Evolutionary conservation across 2,329 filamentous ascomycete species (phyloP), one percentile per base, ranked within the genome.

Genomic region (Bipolaris gigantea): DNA sequence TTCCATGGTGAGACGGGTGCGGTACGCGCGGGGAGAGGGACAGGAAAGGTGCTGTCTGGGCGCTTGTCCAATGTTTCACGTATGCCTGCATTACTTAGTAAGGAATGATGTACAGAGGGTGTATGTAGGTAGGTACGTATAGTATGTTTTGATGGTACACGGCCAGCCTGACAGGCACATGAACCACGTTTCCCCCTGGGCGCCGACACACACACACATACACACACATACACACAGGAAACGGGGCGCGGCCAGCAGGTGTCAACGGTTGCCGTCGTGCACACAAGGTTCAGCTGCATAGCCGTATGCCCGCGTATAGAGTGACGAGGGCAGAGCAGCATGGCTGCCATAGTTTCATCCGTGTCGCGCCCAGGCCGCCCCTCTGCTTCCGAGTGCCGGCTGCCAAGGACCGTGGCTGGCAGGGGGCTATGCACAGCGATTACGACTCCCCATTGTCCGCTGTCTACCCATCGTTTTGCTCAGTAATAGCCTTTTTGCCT

Each of bases 401-500:
- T 30, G 60, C 60, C 60, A 62, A 62, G 60, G 21, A 7, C 40
- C 52, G 55, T 50, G 57, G 50, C 50, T 48, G 54, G 50, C 49
- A 50, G 56, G 44, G 44, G 58, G 55, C 60, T 60, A 58, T 61
- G 62, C 60, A 63, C 46, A n/a, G 16, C 56, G 62, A 63, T 66
- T 63, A 65, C 64, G 62, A 62, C 54, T 61, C 54, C 23, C 30
- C 13, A 36, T 53, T 44, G 55, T 43, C 55, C 50, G 47, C 61
- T 52, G 57, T 27, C 25, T 57, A 54, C 56, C 62, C 52, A 52
- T 38, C 48, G 50, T 40, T 25, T 46, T 33, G 54, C 44, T 42
- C 46, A 30, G 50, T 46, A 44, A 44, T 53, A 55, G 42, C 32
- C 52, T 13, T 55, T 46, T 59, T 40, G 52, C 48, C 45, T 47